A percentile compares a stretch with the other conserved stretches of the same genome.
Conservation (phyloP, 208 protist species). For the Trypanosoma avium region DNA sequence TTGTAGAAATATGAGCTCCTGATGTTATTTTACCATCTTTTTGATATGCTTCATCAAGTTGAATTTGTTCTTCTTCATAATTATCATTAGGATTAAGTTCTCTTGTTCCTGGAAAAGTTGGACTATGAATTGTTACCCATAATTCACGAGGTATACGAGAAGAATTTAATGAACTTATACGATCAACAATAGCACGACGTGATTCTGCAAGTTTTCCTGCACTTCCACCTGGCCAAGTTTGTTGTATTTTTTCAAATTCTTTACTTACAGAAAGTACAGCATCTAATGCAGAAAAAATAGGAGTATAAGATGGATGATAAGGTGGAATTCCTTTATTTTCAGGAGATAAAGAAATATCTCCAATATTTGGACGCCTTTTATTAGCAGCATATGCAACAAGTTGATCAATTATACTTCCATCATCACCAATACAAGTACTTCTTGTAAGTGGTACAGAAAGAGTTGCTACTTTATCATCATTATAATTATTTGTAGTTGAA, state of each 20-base stretch:
- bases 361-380: background rate
- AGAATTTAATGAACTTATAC: constrained; percentile 54
- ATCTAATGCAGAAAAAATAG: constrained; percentile 66
- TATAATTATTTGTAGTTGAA: background rate
- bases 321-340: background rate
- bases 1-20: background rate
- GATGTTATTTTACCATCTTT: constrained; percentile 2
- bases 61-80: too few species aligned
- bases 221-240: constrained; percentile 16
- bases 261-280: constrained; percentile 71
- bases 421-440: constrained; percentile 22
- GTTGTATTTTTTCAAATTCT: constrained; percentile 69
- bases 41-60: too few species aligned
- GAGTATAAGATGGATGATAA: constrained; percentile 13
- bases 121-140: constrained; percentile 57
- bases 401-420: constrained; percentile 22
- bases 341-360: background rate
- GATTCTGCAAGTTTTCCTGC: constrained; percentile 1
- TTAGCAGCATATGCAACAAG: constrained; percentile 16
- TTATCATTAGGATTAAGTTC: too few species aligned
- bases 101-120: constrained; percentile 18
- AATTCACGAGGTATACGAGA: constrained; percentile 68
- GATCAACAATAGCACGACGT: constrained; percentile 40
- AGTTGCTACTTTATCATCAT: background rate
- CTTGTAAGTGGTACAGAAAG: constrained; percentile 12